phyloP scores from a whole-genome alignment of 768 basidiomycete genomes.

The Pleurotus ostreatus region DNA sequence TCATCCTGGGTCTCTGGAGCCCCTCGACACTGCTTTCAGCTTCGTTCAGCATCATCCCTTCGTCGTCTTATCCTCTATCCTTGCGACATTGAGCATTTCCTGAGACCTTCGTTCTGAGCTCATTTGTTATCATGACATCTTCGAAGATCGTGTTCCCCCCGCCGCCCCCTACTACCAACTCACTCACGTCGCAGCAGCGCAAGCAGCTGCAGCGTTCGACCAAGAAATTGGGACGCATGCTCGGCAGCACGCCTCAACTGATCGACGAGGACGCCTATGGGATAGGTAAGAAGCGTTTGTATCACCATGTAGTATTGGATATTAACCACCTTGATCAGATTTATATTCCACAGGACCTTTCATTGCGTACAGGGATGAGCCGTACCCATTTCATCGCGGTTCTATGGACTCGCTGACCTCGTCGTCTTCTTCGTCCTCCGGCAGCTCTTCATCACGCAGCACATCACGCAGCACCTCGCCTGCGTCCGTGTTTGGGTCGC shows the following conservation, averaged over 20 bases:
- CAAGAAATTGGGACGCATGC: conserved; percentile 34
- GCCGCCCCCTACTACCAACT: conserved; percentile 39
- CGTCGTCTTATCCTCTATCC: no score
- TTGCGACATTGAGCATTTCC: no score
- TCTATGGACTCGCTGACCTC: conserved; percentile 4
- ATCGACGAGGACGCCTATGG: conserved; percentile 19
- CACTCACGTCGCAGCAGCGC: conserved; percentile 29
- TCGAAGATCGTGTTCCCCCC: conserved; percentile 17
- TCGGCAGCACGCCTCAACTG: conserved; percentile 41
- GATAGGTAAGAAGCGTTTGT: conserved; percentile 3
- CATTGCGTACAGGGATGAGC: not conserved
- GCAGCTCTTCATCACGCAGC: not conserved
- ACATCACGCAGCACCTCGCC: not conserved
- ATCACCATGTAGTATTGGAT: not conserved
- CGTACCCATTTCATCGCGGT: conserved; percentile 1
- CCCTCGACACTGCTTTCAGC: conserved; percentile 1
- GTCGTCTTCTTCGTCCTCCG: not conserved
- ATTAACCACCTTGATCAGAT: not conserved
- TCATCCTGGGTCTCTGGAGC: conserved; percentile 8
- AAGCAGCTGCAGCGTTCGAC: conserved; percentile 34
- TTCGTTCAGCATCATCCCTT: not conserved
- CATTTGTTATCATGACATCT: not conserved
- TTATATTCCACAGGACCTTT: not conserved
- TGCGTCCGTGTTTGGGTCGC: conserved; percentile 11
- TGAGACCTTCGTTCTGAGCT: no score